These are phyloP conservation scores for Capsicum chinense DNA, from an alignment of 257 asterid species.

Conservation along the genomic window DNA sequence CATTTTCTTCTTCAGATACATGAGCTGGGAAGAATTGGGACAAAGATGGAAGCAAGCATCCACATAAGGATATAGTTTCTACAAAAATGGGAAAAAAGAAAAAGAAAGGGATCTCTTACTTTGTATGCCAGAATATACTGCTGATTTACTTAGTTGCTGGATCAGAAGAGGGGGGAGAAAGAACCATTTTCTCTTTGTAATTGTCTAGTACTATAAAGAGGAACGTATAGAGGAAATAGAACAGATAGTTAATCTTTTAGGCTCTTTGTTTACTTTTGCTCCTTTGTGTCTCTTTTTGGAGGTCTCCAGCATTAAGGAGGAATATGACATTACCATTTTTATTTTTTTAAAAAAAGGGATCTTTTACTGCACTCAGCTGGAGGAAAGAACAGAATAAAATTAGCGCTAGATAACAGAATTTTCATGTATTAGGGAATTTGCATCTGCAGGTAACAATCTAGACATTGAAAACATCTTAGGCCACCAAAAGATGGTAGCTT, in stretches of 20 bases:
- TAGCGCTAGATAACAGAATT: neutral
- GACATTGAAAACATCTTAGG: neutral
- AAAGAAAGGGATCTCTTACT: neutral
- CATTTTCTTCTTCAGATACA: neutral
- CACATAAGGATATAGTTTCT: conserved; percentile 3
- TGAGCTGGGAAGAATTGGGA: neutral
- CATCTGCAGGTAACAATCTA: neutral
- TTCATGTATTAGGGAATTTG: neutral
- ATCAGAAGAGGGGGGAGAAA: neutral
- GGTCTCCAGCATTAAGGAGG: conserved; percentile 4
- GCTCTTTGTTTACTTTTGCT: neutral
- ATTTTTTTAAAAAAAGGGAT: neutral
- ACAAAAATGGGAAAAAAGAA: neutral
- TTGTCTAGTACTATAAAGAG: neutral
- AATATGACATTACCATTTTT: neutral
- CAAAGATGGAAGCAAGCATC: conserved; percentile 4
- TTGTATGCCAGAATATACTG: neutral
- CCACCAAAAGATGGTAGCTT: conserved; percentile 26
- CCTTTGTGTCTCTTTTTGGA: neutral
- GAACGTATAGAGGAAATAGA: neutral
- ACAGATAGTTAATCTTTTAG: neutral
- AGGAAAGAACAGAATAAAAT: neutral
- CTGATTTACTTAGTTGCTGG: neutral
- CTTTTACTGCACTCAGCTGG: conserved; percentile 17
- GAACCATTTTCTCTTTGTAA: neutral